A percentile compares a stretch with the other conserved stretches of the same genome.
phyloP scores from a whole-genome alignment of 164 flowering plant genomes.

The Platanus orientalis region DNA sequence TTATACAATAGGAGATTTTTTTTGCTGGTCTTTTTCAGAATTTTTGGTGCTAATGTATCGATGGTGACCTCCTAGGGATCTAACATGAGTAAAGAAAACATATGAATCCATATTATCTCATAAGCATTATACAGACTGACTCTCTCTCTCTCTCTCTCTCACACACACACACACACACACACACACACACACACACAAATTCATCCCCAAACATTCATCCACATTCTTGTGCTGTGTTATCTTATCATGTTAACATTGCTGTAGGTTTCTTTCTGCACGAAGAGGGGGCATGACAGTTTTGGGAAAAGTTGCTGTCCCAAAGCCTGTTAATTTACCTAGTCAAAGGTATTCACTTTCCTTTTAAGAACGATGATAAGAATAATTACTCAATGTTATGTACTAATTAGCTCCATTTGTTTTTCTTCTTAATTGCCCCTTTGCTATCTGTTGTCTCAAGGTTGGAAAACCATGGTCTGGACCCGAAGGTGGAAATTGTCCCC shows the following conservation, averaged over 20 bases:
- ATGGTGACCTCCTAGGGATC: too few relatives aligned
- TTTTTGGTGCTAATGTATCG: too few relatives aligned
- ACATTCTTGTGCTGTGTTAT: not conserved
- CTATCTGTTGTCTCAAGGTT: conserved; percentile 50
- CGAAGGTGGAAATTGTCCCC: conserved; percentile 96
- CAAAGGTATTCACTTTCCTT: conserved; percentile 53
- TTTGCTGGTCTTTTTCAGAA: too few relatives aligned
- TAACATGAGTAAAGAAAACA: too few relatives aligned
- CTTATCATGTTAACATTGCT: conserved; percentile 3
- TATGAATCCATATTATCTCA: too few relatives aligned
- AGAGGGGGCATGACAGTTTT: conserved; percentile 85
- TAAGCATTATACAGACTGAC: too few relatives aligned
- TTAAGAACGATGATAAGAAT: conserved; percentile 1
- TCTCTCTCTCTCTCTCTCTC: not conserved
- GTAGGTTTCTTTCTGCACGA: conserved; percentile 76
- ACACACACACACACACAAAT: too few relatives aligned
- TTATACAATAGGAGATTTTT: too few relatives aligned
- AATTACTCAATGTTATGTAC: too few relatives aligned
- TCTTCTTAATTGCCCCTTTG: not conserved
- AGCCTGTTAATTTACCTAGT: conserved; percentile 95
- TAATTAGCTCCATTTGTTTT: not conserved
- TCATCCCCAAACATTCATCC: too few relatives aligned
- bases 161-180: not conserved
- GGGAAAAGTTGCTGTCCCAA: conserved; percentile 92
- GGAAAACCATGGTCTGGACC: conserved; percentile 96